These are phyloP conservation scores for Pleurotus ostreatus DNA, from an alignment of 768 basidiomycete genomes.

Conservation along the genomic window DNA sequence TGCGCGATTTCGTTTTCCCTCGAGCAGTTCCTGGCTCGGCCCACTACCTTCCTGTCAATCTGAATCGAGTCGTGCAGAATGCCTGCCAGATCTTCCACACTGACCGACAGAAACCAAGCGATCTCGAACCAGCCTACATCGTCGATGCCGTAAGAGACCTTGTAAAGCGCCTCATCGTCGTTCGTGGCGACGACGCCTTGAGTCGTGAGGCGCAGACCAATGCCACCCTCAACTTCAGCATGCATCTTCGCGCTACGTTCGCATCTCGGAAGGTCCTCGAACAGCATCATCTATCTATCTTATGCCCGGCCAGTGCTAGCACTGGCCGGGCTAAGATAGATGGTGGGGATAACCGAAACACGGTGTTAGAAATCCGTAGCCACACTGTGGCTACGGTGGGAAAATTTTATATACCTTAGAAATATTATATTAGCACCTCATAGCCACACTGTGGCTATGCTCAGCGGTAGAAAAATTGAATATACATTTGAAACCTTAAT, in stretches of 20 bases:
- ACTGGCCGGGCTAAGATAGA: too few relatives aligned
- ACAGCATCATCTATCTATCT: conserved; percentile 82
- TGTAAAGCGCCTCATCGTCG: conserved; percentile 72
- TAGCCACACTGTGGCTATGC: too few relatives aligned
- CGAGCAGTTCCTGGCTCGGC: conserved; percentile 65
- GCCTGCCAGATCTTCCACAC: conserved; percentile 96
- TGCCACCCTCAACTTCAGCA: conserved; percentile 42
- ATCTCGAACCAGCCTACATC: conserved; percentile 48
- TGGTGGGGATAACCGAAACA: too few relatives aligned
- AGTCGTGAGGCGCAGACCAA: conserved; percentile 80
- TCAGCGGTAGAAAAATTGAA: too few relatives aligned
- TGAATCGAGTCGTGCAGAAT: conserved; percentile 93
- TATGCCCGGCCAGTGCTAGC: too few relatives aligned
- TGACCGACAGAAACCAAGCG: conserved; percentile 76
- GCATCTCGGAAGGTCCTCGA: conserved; percentile 63
- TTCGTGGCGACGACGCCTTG: conserved; percentile 80
- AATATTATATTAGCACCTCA: too few relatives aligned
- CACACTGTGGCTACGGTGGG: too few relatives aligned
- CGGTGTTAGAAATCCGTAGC: too few relatives aligned
- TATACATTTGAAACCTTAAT: too few relatives aligned
- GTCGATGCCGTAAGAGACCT: conserved; percentile 75
- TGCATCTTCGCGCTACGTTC: too few relatives aligned
- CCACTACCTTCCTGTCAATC: conserved; percentile 92
- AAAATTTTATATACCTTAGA: too few relatives aligned
- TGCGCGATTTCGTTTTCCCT: conserved; percentile 83